These are phyloP conservation scores for Tolypocladium amazonense DNA, from an alignment of 2,329 filamentous ascomycete species.

Conservation along the genomic window DNA sequence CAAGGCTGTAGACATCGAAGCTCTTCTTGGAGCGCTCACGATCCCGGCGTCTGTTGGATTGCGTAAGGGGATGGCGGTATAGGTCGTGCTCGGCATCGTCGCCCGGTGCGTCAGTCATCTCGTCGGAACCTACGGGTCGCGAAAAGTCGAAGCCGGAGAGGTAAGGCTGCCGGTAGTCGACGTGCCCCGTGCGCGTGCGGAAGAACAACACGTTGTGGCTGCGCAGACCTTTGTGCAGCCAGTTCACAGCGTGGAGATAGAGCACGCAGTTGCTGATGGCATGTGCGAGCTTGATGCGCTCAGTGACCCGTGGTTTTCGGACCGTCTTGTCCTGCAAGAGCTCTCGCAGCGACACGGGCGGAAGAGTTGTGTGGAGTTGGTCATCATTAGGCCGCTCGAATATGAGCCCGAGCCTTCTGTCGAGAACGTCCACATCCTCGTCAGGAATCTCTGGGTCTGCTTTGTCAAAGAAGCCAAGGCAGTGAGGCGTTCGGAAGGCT, in stretches of 20 bases:
- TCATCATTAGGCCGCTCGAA: slow-evolving; percentile 36
- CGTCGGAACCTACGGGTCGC: slow-evolving; percentile 36
- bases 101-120: slow-evolving; percentile 37
- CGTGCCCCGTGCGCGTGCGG: slow-evolving; percentile 13
- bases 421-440: slow-evolving; percentile 29
- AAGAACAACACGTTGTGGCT: slow-evolving; percentile 45
- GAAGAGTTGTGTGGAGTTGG: slow-evolving; percentile 20
- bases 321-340: slow-evolving; percentile 26
- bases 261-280: slow-evolving; percentile 41
- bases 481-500: slow-evolving; percentile 38
- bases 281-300: slow-evolving; percentile 38
- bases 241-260: slow-evolving; percentile 44
- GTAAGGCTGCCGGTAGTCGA: slow-evolving; percentile 30
- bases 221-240: slow-evolving; percentile 48
- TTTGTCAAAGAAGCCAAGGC: slow-evolving; percentile 40
- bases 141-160: slow-evolving; percentile 45
- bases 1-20: slow-evolving; percentile 42
- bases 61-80: slow-evolving; percentile 37
- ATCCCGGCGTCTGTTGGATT: slow-evolving; percentile 21
- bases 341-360: slow-evolving; percentile 35
- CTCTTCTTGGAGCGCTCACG: slow-evolving; percentile 32
- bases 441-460: slow-evolving; percentile 18
- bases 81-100: slow-evolving; percentile 34
- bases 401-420: slow-evolving; percentile 38
- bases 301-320: slow-evolving; percentile 37